These are phyloP conservation scores for Ichthyophthirius multifiliis DNA, from an alignment of 169 alveolate genomes.

Conservation along the genomic window DNA sequence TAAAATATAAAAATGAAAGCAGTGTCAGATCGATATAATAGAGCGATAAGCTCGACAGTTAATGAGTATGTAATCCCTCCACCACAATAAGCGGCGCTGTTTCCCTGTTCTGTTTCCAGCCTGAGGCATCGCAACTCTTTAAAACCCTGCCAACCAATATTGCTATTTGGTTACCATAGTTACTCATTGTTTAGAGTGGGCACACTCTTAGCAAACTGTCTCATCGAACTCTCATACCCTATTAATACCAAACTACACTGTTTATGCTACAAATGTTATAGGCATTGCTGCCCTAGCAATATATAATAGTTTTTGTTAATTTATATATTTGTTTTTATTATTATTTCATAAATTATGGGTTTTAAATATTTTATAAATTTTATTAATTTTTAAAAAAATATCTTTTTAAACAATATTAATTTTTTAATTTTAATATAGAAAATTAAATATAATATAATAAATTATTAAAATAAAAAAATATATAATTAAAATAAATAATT, in stretches of 20 bases:
- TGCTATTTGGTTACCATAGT: too few species aligned
- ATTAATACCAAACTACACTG: background rate
- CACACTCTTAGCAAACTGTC: conserved; percentile 6
- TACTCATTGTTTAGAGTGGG: background rate
- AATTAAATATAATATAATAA: too few species aligned
- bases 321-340: too few species aligned
- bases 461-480: too few species aligned
- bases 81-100: conserved; percentile 71
- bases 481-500: too few species aligned
- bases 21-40: background rate
- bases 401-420: too few species aligned
- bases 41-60: conserved; percentile 17
- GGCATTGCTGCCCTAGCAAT: conserved; percentile 19
- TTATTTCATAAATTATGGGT: too few species aligned
- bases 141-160: conserved; percentile 55
- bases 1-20: background rate
- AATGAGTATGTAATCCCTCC: conserved; percentile 73
- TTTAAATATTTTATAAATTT: too few species aligned
- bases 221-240: conserved; percentile 12
- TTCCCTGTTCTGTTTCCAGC: conserved; percentile 82
- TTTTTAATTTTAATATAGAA: too few species aligned
- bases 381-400: too few species aligned
- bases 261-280: background rate
- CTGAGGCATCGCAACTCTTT: conserved; percentile 70
- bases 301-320: too few species aligned